Evolutionary conservation across 2,329 filamentous ascomycete species (phyloP), one percentile per base, ranked within the genome.

Genomic region (Orbilia ellipsospora): DNA sequence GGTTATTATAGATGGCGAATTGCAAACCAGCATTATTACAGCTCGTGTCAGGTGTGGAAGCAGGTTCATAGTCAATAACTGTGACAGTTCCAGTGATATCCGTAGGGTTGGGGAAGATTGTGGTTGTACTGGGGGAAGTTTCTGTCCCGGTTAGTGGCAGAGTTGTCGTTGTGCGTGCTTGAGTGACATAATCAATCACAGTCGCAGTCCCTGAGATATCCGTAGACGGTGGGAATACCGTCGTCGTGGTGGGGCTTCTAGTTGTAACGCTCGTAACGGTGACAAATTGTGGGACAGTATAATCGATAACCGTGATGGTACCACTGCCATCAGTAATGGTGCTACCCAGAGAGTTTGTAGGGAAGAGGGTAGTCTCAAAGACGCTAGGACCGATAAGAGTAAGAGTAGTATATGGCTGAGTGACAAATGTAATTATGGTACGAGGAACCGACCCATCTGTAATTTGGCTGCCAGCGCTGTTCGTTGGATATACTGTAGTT

Each of bases 1-100:
- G 61, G 18, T 64, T 55, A 13, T 64, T 23, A 26, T 63, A 63
- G 12, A 63, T 40, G 16, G 23, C 60, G 13, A 63, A 44, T 36
- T 31, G 23, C 60, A 50, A 16, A 4, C 60, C 60, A 18, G 48
- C 23, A 42, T 63, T 63, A 4, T 36, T 20, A 26, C 60, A 63
- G 16, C 18, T 51, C 23, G 15, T 15, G 26, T 63, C 60, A 3
- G 60, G 45, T 15, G 48, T 13, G 2, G 28, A 10, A 13, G 45
- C 13, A 1, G 28, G 13, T 23, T 40, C 45, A 23, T 40, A 52
- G 15, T 40, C 28, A 23, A 63, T 63, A 15, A 63, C 48, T 13
- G 13, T 8, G 48, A 51, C 18, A 2, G 48, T 51, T 3, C 56
- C 56, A 3, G 36, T 45, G 12, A 45, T 36, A 48, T 60, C 56